These are phyloP conservation scores for Pilobolus umbonatus DNA, from an alignment of 192 early-diverging fungal genomes.

Conservation along the genomic window DNA sequence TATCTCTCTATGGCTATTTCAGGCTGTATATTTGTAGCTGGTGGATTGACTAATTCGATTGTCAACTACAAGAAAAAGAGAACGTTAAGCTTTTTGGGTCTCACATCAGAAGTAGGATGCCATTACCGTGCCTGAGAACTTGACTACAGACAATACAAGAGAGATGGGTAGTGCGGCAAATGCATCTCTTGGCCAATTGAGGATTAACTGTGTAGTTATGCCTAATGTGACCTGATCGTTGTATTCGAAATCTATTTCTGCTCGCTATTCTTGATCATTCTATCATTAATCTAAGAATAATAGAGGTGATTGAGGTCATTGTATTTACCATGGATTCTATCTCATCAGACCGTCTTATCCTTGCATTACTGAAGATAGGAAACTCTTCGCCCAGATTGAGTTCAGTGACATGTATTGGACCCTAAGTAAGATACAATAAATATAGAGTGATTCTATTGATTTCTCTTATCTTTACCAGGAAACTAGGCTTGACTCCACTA, in stretches of 20 bases:
- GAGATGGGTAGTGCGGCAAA: conserved; percentile 92
- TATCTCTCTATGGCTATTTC: conserved; percentile 39
- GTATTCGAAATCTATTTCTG: conserved; percentile 82
- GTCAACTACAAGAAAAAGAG: conserved; percentile 54
- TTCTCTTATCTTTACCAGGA: conserved; percentile 52
- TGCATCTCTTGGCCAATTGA: conserved; percentile 91
- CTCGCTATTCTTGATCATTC: conserved; percentile 36
- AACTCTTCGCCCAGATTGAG: conserved; percentile 55
- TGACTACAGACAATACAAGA: conserved; percentile 75
- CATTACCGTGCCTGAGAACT: conserved; percentile 85
- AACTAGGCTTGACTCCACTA: conserved; percentile 58
- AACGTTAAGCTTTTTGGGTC: background rate
- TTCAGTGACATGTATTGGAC: conserved; percentile 53
- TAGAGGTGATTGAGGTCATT: background rate
- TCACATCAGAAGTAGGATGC: conserved; percentile 2
- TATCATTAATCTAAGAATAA: background rate
- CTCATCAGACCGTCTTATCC: conserved; percentile 48
- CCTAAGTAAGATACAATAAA: conserved; percentile 29
- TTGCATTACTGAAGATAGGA: conserved; percentile 50
- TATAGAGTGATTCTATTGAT: background rate
- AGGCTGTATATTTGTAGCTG: conserved; percentile 21
- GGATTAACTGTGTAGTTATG: conserved; percentile 83
- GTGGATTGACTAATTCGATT: conserved; percentile 31
- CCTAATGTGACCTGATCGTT: conserved; percentile 92
- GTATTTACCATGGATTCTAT: conserved; percentile 43